Conservation (phyloP, 805 yeast genomes). For the Spathaspora passalidarum region DNA sequence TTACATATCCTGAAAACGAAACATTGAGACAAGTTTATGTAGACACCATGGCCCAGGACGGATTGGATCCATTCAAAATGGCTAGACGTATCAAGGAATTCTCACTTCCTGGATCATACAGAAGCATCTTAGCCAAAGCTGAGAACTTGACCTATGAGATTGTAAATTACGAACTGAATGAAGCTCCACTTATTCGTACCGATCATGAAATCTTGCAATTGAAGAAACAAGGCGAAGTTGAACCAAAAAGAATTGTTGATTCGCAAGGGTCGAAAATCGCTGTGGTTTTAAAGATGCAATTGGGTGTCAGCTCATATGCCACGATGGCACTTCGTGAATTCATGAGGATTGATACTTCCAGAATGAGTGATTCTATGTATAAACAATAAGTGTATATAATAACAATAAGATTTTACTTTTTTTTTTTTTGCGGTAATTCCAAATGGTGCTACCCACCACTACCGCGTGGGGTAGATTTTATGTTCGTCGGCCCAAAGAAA, state of each 20-base stretch:
- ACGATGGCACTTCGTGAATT: slow-evolving; percentile 96
- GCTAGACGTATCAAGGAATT: slow-evolving; percentile 81
- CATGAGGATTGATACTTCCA: slow-evolving; percentile 70
- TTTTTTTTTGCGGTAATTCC: no score
- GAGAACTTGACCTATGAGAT: slow-evolving; percentile 57
- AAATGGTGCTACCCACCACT: no score
- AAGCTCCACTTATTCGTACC: slow-evolving; percentile 69
- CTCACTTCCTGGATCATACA: slow-evolving; percentile 87
- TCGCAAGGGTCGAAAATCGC: slow-evolving; percentile 48
- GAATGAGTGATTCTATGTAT: slow-evolving; percentile 17
- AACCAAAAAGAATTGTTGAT: slow-evolving; percentile 20
- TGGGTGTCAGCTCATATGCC: slow-evolving; percentile 89
- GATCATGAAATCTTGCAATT: slow-evolving; percentile 54
- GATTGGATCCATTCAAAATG: slow-evolving; percentile 83
- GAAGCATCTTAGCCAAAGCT: slow-evolving; percentile 70
- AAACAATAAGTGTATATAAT: no score
- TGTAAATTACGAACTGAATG: slow-evolving; percentile 55
- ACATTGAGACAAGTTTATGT: slow-evolving; percentile 59
- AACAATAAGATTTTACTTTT: no score
- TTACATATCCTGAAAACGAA: slow-evolving; percentile 75
- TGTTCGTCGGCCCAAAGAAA: no score
- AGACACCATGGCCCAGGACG: slow-evolving; percentile 74
- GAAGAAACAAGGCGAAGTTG: slow-evolving; percentile 21
- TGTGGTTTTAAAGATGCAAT: slow-evolving; percentile 67
- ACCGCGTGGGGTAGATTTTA: no score